These are phyloP conservation scores for Amyloporia xantha DNA, from an alignment of 768 basidiomycete species.

Conservation along the genomic window DNA sequence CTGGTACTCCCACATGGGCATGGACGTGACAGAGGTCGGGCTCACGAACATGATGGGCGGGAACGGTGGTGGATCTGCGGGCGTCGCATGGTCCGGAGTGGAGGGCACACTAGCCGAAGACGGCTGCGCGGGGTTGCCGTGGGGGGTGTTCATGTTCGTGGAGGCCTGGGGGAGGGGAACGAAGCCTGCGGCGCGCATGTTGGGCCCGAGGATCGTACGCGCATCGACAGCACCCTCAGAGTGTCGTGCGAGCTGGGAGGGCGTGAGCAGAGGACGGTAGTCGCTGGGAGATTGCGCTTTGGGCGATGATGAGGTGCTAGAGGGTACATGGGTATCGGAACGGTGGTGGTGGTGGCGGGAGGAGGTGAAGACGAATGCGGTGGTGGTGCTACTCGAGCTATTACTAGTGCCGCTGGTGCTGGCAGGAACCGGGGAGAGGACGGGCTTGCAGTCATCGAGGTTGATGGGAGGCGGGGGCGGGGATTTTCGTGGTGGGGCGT, in stretches of 20 bases:
- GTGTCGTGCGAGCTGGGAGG: slow-evolving; percentile 21
- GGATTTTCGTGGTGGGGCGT: slow-evolving; percentile 11
- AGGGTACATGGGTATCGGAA: background rate
- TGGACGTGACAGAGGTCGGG: slow-evolving; percentile 8
- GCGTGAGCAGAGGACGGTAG: slow-evolving; percentile 1
- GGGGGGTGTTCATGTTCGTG: background rate
- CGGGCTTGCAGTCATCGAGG: slow-evolving; percentile 20
- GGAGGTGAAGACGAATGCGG: slow-evolving; percentile 25
- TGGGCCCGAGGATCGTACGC: slow-evolving; percentile 20
- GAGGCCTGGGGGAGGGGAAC: slow-evolving; percentile 18
- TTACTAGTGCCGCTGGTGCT: slow-evolving; percentile 11
- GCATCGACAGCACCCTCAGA: slow-evolving; percentile 22
- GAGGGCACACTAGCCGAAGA: background rate
- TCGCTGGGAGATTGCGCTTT: background rate
- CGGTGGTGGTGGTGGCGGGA: slow-evolving; percentile 11
- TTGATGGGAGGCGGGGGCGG: slow-evolving; percentile 20
- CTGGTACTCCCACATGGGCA: slow-evolving; percentile 22
- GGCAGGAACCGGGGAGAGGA: slow-evolving; percentile 13
- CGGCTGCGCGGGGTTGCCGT: slow-evolving; percentile 1
- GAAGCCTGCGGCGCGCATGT: slow-evolving; percentile 25
- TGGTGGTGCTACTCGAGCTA: slow-evolving; percentile 8
- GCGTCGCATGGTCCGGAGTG: slow-evolving; percentile 12
- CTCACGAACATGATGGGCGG: slow-evolving; percentile 22
- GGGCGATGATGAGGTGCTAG: too few species aligned
- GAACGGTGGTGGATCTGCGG: slow-evolving; percentile 21